These are phyloP conservation scores for Saprolegnia parasitica DNA, from an alignment of 352 stramenopile genomes.

Conservation along the genomic window DNA sequence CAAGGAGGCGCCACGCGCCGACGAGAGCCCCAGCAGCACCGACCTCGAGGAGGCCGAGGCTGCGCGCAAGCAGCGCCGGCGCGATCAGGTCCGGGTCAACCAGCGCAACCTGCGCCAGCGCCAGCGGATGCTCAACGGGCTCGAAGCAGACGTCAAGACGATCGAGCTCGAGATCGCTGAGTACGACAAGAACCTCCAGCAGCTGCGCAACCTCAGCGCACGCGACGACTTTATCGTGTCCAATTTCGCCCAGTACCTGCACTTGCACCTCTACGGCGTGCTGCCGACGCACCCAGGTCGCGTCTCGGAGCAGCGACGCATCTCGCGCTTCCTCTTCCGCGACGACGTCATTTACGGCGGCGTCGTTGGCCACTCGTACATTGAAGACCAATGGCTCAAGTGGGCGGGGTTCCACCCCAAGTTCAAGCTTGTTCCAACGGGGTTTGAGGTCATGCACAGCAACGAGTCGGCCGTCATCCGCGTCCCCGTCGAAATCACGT, in stretches of 20 bases:
- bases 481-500: neutral
- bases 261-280: conserved; percentile 1
- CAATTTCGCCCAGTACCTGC: conserved; percentile 10
- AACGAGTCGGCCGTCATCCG: neutral
- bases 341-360: conserved; percentile 9
- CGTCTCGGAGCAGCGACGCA: neutral
- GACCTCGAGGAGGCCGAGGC: neutral
- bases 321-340: neutral
- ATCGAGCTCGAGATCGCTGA: conserved; percentile 3
- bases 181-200: conserved; percentile 1
- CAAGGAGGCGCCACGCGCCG: neutral
- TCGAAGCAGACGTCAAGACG: conserved; percentile 3
- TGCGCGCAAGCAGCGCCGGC: neutral
- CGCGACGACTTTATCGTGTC: conserved; percentile 8
- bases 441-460: conserved; percentile 10
- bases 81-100: conserved; percentile 10
- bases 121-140: neutral
- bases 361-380: neutral
- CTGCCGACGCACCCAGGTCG: neutral
- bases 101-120: conserved; percentile 11
- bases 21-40: neutral
- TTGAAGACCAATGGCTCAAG: conserved; percentile 15
- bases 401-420: conserved; percentile 12
- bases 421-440: conserved; percentile 5
- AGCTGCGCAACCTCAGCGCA: neutral